A percentile compares a stretch with the other conserved stretches of the same genome.
phyloP scores from a whole-genome alignment of 78 protist species.

The Planoprotostelium fungivorum region DNA sequence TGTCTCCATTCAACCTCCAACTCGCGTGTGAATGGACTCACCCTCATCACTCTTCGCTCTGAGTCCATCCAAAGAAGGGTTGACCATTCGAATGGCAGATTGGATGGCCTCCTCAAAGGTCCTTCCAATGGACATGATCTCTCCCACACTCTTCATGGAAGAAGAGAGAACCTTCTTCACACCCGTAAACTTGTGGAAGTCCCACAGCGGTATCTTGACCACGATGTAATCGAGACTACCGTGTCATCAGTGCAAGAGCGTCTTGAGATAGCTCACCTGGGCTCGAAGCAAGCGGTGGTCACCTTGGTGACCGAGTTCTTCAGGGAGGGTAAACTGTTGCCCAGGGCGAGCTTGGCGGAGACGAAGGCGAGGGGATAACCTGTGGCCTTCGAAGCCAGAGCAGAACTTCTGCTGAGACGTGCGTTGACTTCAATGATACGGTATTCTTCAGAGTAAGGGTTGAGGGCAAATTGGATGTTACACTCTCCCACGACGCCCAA shows the following conservation, averaged over 20 bases:
- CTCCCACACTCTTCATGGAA: conserved; percentile 96
- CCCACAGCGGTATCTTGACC: conserved; percentile 88
- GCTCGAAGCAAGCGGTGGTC: conserved; percentile 96
- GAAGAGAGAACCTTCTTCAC: conserved; percentile 63
- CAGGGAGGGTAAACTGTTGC: conserved; percentile 56
- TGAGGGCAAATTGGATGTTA: conserved; percentile 95
- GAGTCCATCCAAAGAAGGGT: background rate
- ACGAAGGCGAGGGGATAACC: conserved; percentile 97
- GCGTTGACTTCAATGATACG: conserved; percentile 93
- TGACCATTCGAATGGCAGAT: conserved; percentile 60
- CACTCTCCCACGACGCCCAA: conserved; percentile 97
- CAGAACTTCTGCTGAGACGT: conserved; percentile 91
- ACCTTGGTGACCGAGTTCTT: conserved; percentile 82
- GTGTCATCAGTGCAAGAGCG: background rate
- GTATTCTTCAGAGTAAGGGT: conserved; percentile 86
- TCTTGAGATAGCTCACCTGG: conserved; percentile 18
- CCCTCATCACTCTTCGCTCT: background rate
- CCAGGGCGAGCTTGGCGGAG: conserved; percentile 94
- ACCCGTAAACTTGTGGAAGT: conserved; percentile 76
- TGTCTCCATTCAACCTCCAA: too few relatives aligned
- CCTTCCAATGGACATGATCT: conserved; percentile 96
- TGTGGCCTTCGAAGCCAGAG: conserved; percentile 96
- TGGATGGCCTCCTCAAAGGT: conserved; percentile 94
- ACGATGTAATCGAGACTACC: conserved; percentile 90
- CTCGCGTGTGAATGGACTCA: too few relatives aligned